These are phyloP conservation scores for Chenopodium album DNA, from an alignment of 148 eudicot genomes.

Conservation along the genomic window DNA sequence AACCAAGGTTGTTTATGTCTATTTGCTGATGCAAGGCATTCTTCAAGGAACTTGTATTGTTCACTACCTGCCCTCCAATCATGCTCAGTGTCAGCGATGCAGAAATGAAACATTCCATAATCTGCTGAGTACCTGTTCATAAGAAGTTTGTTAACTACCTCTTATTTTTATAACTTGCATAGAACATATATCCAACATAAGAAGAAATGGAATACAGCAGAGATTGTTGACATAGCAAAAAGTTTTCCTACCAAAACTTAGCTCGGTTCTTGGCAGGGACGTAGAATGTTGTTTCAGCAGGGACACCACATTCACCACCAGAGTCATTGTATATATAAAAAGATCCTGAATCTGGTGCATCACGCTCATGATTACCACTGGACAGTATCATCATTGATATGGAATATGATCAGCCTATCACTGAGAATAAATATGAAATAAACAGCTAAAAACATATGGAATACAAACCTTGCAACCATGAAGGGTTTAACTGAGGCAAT, in stretches of 20 bases:
- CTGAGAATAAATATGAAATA: neutral
- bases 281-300: slow-evolving; percentile 64
- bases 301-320: slow-evolving; percentile 88
- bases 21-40: slow-evolving; percentile 71
- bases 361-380: slow-evolving; percentile 86
- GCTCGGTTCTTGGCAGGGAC: slow-evolving; percentile 84
- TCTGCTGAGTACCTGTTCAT: slow-evolving; percentile 62
- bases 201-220: neutral
- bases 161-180: neutral
- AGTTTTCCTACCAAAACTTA: slow-evolving; percentile 58
- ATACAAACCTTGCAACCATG: slow-evolving; percentile 76
- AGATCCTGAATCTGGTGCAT: slow-evolving; percentile 56
- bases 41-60: slow-evolving; percentile 69
- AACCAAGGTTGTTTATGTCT: slow-evolving; percentile 85
- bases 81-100: slow-evolving; percentile 84
- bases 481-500: slow-evolving; percentile 78
- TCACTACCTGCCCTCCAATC: slow-evolving; percentile 88
- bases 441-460: neutral
- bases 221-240: neutral
- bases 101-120: slow-evolving; percentile 84
- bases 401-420: neutral
- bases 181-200: neutral
- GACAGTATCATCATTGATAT: neutral
- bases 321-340: slow-evolving; percentile 54
- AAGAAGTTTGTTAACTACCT: neutral